Evolutionary conservation across 306 rosid species (phyloP), one percentile per base, ranked within the genome.

Genomic region (Oemleria cerasiformis): DNA sequence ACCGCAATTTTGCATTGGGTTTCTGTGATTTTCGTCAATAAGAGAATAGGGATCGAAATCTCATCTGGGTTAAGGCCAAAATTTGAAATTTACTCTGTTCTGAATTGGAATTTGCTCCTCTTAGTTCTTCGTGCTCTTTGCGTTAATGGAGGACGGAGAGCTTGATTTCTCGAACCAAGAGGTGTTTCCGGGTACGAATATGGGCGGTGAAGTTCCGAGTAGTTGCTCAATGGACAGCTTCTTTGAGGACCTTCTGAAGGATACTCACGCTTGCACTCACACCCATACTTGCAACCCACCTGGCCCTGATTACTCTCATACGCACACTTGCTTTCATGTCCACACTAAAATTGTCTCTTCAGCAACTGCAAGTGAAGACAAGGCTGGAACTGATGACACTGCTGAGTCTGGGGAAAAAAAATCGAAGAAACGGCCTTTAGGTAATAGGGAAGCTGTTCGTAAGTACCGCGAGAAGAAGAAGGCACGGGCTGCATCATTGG

Each of bases 221-320:
- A 86, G 85, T 67, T 83, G 92, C 59, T 95, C 99, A 11, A 88
- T 95, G 92, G 97, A 91, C 68, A 85, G 91, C 65, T 89, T 91
- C 78, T 89, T 91, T 2, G 93, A 88, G 19, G 99, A 92, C 34
- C 85, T 95, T 48, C 74, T 88, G 2, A 89, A 86, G 76, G 99
- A 95, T 55, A 8, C 87, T 23, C 97, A 88, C 44, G 91, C 96
- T 50, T 95, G 99, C 81, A 89, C 96, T 43, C 99, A 95, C 78
- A 86, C 97, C 49, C 99, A 95, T 86, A 95, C 97, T 49, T 95
- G 99, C 84, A 95, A 95, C 79, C 97, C 99, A 21, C 96, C 97
- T 0, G 99, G 99, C 8, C 99, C 99, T 21, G 99, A 95, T 75
- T 70, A 72, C 61, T 82, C 97, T 0, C 99, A 95, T 70, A 89